Base-by-base conservation (phyloP, 129 eudicot genomes). In the Tanacetum coccineum region DNA sequence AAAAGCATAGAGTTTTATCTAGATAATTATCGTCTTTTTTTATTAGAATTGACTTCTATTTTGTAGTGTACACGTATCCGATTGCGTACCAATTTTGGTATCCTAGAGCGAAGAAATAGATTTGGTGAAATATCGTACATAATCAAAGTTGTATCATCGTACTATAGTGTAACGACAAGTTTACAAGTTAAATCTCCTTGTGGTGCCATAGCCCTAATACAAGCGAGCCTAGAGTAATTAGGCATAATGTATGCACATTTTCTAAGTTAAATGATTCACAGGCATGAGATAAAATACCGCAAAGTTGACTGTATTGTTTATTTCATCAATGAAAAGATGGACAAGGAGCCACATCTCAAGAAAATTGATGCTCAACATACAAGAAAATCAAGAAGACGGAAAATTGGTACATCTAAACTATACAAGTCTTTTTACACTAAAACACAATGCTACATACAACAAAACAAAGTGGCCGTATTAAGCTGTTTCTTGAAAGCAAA, bases 401-500 rank as follows among this genome's bases (percentile, higher is more conserved):
- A 51, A 45, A 48, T 3, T 2, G 64, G n/a, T 40, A 68, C 22
- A 60, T 51, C 49, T 61, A 50, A 51, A 60, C 64, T 75, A 68
- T 60, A 67, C 39, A 67, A n/a, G 54, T 21, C 36, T 74, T 36
- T 75, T 49, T 75, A 76, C 68, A 42, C 39, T 74, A 73, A 55
- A 61, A 9, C 39, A 49, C 62, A 25, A 73, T 1, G 45, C 21
- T 73, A 54, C 21, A 25, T 64, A 22, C 71, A 64, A 63, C 52
- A 74, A 45, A 40, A 76, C 67, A 74, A 61, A 59, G 64, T 57
- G 52, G 6, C 70, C 64, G 50, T 25, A n/a, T 76, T 68, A 76
- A 13, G 57, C 59, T 18, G 70, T 66, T 83, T 57, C 81, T 79
- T 59, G 71, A 44, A 76, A 76, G 82, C 66, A 83, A 54, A 83